Evolutionary conservation across 768 basidiomycete species (phyloP), one percentile per base, ranked within the genome.

Genomic region (Lenzites betulinus): DNA sequence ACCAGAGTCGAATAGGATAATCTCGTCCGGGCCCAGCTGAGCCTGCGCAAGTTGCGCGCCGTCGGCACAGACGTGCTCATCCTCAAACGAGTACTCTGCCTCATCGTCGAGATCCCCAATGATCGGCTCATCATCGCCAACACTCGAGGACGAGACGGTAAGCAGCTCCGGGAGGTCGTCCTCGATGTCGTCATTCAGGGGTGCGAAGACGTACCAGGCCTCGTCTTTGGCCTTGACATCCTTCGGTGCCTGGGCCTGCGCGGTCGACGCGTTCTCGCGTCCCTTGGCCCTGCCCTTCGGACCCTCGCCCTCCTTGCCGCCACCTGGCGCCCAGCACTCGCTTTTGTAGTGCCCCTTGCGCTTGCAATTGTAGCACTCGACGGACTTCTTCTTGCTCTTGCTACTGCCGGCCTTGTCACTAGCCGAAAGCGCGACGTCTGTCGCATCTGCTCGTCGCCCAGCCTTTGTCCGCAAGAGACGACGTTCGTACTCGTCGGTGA

Each of bases 341-440:
- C 42, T 30, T 48, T 59, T 63, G 13, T 26, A 26, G 47, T 68
- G 67, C 11, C 67, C 67, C 15, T 38, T 18, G 51, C 55, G 64
- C 42, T 58, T 57, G 51, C 67, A 68, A 28, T 68, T 68, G 55
- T 36, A 63, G 47, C 67, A 68, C 25, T 60, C 47, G 4, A 62
- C 25, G 38, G n/a, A n/a, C n/a, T 59, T 47, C 41, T 28, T 48
- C 28, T 15, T 49, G 26, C 16, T 44, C 56, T 20, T 22, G 30
- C 28, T n/a, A 12, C 22, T 11, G 35, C 51, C 20, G 36, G 33
- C 51, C 35, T 9, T 20, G n/a, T 52, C 38, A 26, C n/a, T 52
- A 22, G 51, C 51, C 20, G 51, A 15, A 5, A 51, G 5, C 33
- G 50, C 50, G 35, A 51, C 35, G 18, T 51, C 50, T 7, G 13